Evolutionary conservation across 345 rosid species (phyloP).

Genomic region (Erysimum cheiranthoides): DNA sequence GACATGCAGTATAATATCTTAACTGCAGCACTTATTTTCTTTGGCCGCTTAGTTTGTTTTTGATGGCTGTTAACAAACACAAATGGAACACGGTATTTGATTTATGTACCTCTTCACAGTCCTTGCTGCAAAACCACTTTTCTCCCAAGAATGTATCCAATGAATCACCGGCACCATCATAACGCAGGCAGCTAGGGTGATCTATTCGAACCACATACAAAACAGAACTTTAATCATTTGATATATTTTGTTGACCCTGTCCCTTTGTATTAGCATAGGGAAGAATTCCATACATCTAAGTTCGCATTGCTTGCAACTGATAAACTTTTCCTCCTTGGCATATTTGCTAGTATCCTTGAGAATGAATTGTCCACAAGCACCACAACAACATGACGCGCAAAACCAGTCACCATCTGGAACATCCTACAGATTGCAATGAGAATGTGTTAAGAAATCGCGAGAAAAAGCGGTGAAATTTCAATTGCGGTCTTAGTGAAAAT

Average conservation of each 20-base stretch:
- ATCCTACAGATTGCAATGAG: conserved; percentile 49
- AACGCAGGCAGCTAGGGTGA: conserved; percentile 59
- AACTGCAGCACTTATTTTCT: neutral
- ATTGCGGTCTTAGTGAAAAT: neutral
- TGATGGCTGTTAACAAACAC: conserved; percentile 27
- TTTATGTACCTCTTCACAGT: conserved; percentile 66
- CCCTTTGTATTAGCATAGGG: conserved; percentile 1
- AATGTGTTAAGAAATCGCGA: conserved; percentile 26
- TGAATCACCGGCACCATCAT: conserved; percentile 35
- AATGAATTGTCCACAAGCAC: conserved; percentile 54
- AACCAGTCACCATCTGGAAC: conserved; percentile 91
- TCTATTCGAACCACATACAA: conserved; percentile 50
- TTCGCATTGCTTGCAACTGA: conserved; percentile 71
- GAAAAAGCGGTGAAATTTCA: conserved; percentile 21
- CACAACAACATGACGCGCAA: conserved; percentile 84
- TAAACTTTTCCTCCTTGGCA: conserved; percentile 39
- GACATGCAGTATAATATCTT: neutral
- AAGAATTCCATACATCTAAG: conserved; percentile 59
- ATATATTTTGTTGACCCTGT: conserved; percentile 2
- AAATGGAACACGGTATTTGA: neutral
- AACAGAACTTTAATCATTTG: conserved; percentile 31
- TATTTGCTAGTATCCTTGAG: conserved; percentile 41
- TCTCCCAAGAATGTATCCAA: conserved; percentile 34
- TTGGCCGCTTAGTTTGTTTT: conserved; percentile 1
- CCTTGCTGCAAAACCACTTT: conserved; percentile 74